Percentiles rank a stretch among this genome's conserved stretches.
Conservation (phyloP, 179 eudicot genomes). For the Pouteria campechiana region DNA sequence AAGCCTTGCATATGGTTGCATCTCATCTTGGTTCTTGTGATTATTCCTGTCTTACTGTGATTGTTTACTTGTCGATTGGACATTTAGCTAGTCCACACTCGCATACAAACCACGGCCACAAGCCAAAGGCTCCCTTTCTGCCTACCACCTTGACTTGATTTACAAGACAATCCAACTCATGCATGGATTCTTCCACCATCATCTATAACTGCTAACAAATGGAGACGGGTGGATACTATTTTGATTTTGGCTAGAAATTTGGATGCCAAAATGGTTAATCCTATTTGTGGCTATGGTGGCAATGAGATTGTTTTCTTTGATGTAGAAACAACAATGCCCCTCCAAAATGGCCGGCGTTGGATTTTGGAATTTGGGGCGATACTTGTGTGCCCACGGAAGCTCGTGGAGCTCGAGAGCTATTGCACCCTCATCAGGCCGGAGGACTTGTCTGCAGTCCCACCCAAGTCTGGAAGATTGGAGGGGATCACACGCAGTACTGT, state of each 20-base stretch:
- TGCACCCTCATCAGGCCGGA: slow-evolving; percentile 61
- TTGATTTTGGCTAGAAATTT: neutral
- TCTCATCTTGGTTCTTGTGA: no score
- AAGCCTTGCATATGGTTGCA: no score
- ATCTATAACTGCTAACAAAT: slow-evolving; percentile 9
- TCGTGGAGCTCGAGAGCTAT: slow-evolving; percentile 61
- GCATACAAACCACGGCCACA: slow-evolving; percentile 8
- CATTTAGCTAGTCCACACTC: no score
- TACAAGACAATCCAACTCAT: slow-evolving; percentile 32
- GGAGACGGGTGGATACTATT: neutral
- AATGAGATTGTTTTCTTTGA: slow-evolving; percentile 80
- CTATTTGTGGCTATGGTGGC: neutral
- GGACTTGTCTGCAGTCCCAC: slow-evolving; percentile 46
- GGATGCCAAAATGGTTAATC: slow-evolving; percentile 18
- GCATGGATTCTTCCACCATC: neutral
- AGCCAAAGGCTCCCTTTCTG: slow-evolving; percentile 18
- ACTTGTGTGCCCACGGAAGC: slow-evolving; percentile 62
- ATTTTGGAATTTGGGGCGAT: slow-evolving; percentile 83
- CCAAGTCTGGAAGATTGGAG: slow-evolving; percentile 30
- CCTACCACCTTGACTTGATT: slow-evolving; percentile 44
- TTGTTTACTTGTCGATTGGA: no score
- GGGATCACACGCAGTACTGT: slow-evolving; percentile 55
- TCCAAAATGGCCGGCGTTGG: slow-evolving; percentile 30
- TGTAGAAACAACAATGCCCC: slow-evolving; percentile 74
- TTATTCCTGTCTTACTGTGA: slow-evolving; percentile 7